Base-by-base conservation (phyloP, 371 early-diverging fungal species). In the Rhizopus microsporus region DNA sequence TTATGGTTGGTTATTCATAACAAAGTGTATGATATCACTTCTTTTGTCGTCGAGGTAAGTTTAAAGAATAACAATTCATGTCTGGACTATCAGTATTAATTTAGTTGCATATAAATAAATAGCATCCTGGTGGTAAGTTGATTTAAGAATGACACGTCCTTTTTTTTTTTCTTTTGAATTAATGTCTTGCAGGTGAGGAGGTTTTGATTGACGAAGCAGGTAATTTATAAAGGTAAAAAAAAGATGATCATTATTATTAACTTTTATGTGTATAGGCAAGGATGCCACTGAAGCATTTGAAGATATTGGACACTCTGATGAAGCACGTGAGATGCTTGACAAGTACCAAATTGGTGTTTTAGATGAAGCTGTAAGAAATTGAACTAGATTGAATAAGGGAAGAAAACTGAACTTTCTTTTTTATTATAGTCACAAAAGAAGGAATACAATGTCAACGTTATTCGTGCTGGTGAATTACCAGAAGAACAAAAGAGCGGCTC, bases 221-320 rank as follows among this genome's bases (percentile, higher is more conserved):
- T 74, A 70, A 61, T 53, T 49, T 1, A 54, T 38, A 46, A 23
- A 23, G 2, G 23, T 23, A 23, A 23, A 23, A 71, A 63, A 91
- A 91, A 57, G 92, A 93, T 62, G 86, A 91, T 55, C 85, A 85
- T 38, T 91, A 92, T 78, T 86, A 86, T 13, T 88, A 89, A 40
- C 88, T 90, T 50, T 43, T 43, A 15, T 7, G 30, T 39, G 40
- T 29, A 10, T 49, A 78, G 78, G 93, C 54, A 74, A 74, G 62
- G 92, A 94, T 64, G 91, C 91, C 45, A 90, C 93, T 43, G 91
- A 88, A 56, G 86, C 90, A 13, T 94, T 94, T 60, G 93, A 93
- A 63, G 94, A 94, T 65, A 89, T 94, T 56, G 90, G 90, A 37
- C 94, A 94, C 78, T 89, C 89, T n/a, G 90, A 92, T 44, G 92